A percentile compares a stretch with the other conserved stretches of the same genome.
Conservation (phyloP, 1,139 yeast species). For the Saccharomyces uvarum region DNA sequence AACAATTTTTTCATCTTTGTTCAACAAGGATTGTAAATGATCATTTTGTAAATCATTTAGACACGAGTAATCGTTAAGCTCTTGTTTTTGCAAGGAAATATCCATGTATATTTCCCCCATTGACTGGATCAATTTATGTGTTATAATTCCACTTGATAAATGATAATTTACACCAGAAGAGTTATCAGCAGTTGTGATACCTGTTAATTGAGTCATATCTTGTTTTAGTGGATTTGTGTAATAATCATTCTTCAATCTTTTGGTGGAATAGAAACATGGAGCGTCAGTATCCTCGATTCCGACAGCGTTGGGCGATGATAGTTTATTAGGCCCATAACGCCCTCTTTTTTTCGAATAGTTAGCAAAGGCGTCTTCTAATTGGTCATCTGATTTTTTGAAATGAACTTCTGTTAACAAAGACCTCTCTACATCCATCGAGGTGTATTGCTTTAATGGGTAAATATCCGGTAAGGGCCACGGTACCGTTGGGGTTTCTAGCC, state of each 20-base stretch:
- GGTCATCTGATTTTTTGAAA: constrained; percentile 37
- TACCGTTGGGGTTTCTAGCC: constrained; percentile 41
- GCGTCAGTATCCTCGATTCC: constrained; percentile 10
- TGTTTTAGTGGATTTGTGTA: constrained; percentile 58
- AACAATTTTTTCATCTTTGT: constrained; percentile 18
- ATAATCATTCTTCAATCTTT: constrained; percentile 62
- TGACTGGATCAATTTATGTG: constrained; percentile 44
- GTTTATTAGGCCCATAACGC: constrained; percentile 10
- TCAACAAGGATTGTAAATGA: constrained; percentile 20
- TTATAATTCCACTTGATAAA: constrained; percentile 36
- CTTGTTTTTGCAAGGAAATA: constrained; percentile 25
- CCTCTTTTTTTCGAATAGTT: constrained; percentile 22
- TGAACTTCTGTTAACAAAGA: constrained; percentile 73
- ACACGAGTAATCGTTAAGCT: constrained; percentile 25
- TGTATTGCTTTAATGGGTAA: constrained; percentile 53
- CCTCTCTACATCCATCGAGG: constrained; percentile 67
- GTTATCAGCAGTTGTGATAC: constrained; percentile 42
- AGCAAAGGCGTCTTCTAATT: constrained; percentile 24
- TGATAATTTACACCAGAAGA: constrained; percentile 28
- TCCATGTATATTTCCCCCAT: constrained; percentile 31
- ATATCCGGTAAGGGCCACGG: constrained; percentile 81
- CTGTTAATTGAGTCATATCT: constrained; percentile 49
- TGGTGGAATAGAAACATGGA: constrained; percentile 47
- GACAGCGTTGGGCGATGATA: constrained; percentile 36
- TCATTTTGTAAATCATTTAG: constrained; percentile 20